These are phyloP conservation scores for Piromyces sp. DNA, from an alignment of 192 early-diverging fungal species.

Conservation along the genomic window DNA sequence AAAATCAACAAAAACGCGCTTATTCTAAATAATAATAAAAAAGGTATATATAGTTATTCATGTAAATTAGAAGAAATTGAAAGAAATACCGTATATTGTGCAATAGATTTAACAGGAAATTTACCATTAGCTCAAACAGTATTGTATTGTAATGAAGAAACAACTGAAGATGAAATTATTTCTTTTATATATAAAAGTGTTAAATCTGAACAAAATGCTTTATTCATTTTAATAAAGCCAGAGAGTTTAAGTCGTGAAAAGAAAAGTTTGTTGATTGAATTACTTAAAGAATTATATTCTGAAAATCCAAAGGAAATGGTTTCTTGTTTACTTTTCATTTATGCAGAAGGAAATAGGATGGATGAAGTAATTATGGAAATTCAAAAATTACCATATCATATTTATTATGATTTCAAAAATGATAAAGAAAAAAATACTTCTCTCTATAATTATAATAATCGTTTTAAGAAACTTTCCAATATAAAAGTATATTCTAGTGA, in stretches of 20 bases:
- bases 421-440: not conserved
- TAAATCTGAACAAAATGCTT: not conserved
- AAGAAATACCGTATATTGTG: not conserved
- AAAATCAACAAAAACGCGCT: not conserved
- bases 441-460: too few relatives aligned
- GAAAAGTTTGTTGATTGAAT: not conserved
- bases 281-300: not conserved
- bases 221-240: not conserved
- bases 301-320: not conserved
- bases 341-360: not conserved
- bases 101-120: not conserved
- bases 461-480: not conserved
- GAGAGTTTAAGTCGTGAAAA: not conserved
- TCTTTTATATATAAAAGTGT: not conserved
- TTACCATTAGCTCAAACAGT: not conserved
- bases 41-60: not conserved
- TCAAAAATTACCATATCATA: not conserved
- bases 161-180: not conserved
- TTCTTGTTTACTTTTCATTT: not conserved
- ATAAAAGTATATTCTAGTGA: not conserved
- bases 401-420: not conserved
- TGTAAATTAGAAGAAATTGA: not conserved
- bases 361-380: not conserved
- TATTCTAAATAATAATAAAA: not conserved
- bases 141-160: not conserved